These are phyloP conservation scores for Irpex sp. DNA, from an alignment of 1,284 basidiomycete species.

Conservation along the genomic window DNA sequence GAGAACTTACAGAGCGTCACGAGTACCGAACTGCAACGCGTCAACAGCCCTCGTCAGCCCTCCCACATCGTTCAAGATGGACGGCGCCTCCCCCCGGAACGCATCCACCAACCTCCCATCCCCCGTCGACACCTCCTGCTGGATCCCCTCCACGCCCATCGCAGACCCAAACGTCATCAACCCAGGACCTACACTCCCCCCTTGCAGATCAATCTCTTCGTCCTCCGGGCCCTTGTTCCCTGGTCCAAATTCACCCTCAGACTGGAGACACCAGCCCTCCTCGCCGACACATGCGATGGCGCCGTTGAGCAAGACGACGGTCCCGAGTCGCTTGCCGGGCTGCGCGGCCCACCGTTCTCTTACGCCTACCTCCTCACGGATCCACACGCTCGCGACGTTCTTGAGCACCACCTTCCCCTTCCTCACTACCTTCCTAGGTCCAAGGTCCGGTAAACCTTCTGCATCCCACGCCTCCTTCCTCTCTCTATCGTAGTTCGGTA, in stretches of 20 bases:
- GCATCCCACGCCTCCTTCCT: conserved; percentile 50
- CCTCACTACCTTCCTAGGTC: conserved; percentile 29
- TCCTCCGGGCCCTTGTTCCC: conserved; percentile 31
- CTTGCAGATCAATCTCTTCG: conserved; percentile 34
- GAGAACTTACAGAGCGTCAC: conserved; percentile 50
- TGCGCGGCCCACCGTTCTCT: conserved; percentile 16
- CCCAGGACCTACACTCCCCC: conserved; percentile 45
- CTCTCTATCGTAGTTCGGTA: conserved; percentile 60
- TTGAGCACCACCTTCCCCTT: conserved; percentile 49
- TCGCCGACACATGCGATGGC: conserved; percentile 38
- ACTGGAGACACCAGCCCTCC: conserved; percentile 17
- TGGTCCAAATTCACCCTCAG: conserved; percentile 3
- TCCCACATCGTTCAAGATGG: conserved; percentile 29
- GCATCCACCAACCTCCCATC: conserved; percentile 51
- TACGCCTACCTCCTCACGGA: conserved; percentile 19
- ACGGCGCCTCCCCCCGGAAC: conserved; percentile 25
- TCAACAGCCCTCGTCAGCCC: conserved; percentile 45
- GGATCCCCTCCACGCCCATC: conserved; percentile 60
- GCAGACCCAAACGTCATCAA: conserved; percentile 57
- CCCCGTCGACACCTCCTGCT: conserved; percentile 57
- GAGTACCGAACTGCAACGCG: conserved; percentile 47
- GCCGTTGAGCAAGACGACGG: conserved; percentile 40
- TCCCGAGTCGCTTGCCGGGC: conserved; percentile 13
- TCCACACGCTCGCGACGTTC: conserved; percentile 49
- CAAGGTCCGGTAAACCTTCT: conserved; percentile 65